A percentile compares a stretch with the other conserved stretches of the same genome.
These are phyloP conservation scores for Diddensiella caesifluorescens DNA, from an alignment of 805 yeast species.

Conservation along the genomic window DNA sequence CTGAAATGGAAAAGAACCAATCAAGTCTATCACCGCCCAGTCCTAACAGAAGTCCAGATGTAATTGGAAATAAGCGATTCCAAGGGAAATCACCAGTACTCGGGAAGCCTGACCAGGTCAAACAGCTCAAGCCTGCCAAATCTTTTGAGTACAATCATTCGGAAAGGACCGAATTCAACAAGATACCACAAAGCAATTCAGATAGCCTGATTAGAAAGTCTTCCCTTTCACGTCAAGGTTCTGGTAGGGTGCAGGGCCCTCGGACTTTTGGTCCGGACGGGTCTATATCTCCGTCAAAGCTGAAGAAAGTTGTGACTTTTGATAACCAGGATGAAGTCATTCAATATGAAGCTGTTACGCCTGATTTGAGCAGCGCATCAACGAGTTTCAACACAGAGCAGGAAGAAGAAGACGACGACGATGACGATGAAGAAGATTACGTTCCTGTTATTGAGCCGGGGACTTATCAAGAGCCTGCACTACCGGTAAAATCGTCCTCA, in stretches of 20 bases:
- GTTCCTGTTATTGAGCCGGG: slow-evolving; percentile 24
- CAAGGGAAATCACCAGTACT: neutral
- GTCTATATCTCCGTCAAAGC: slow-evolving; percentile 14
- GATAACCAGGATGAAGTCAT: slow-evolving; percentile 22
- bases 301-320: slow-evolving; percentile 25
- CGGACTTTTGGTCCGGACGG: slow-evolving; percentile 7
- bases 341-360: slow-evolving; percentile 23
- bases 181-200: neutral
- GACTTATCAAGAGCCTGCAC: neutral
- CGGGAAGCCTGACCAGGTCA: neutral
- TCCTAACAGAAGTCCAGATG: slow-evolving; percentile 8
- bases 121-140: neutral
- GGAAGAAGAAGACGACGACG: slow-evolving; percentile 17
- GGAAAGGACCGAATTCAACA: neutral
- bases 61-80: neutral
- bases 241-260: slow-evolving; percentile 19
- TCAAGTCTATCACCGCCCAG: slow-evolving; percentile 11
- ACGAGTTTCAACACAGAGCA: slow-evolving; percentile 8
- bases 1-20: slow-evolving; percentile 20
- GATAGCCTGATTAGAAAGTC: slow-evolving; percentile 16
- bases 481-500: neutral
- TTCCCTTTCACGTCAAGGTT: slow-evolving; percentile 17
- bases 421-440: slow-evolving; percentile 9
- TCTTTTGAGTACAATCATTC: neutral
- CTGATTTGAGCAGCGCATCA: slow-evolving; percentile 18